A percentile compares a stretch with the other conserved stretches of the same genome.
phyloP scores from a whole-genome alignment of 176 grass and related monocot species.

The Phoenix dactylifera region DNA sequence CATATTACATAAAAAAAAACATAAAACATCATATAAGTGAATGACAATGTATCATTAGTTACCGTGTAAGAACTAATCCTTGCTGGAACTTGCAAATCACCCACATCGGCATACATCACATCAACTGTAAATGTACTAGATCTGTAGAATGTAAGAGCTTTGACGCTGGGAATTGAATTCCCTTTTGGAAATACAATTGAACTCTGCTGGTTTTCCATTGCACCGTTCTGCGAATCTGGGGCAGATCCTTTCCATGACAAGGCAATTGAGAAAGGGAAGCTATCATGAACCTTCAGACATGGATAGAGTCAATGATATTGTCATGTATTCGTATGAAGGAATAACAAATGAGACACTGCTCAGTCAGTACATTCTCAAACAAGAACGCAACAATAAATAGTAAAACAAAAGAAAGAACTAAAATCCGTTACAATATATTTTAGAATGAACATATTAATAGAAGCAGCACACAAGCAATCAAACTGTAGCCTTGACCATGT shows the following conservation, averaged over 20 bases:
- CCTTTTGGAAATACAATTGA: conserved; percentile 71
- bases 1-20: too few relatives aligned
- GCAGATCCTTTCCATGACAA: conserved; percentile 50
- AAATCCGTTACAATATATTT: too few relatives aligned
- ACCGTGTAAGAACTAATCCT: conserved; percentile 89
- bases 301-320: not conserved
- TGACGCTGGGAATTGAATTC: conserved; percentile 59
- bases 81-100: conserved; percentile 31
- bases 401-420: too few relatives aligned
- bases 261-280: conserved; percentile 72
- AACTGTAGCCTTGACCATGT: too few relatives aligned
- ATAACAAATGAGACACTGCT: too few relatives aligned
- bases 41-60: not conserved
- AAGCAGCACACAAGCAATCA: too few relatives aligned
- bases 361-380: too few relatives aligned
- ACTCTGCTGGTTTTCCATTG: conserved; percentile 27
- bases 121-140: conserved; percentile 62
- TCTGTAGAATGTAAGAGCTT: conserved; percentile 66
- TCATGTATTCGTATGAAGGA: too few relatives aligned
- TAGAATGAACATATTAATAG: too few relatives aligned
- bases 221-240: conserved; percentile 37
- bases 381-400: too few relatives aligned
- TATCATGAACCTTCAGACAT: conserved; percentile 61
- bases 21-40: too few relatives aligned
- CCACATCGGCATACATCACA: conserved; percentile 41